Evolutionary conservation across 2,329 filamentous ascomycete species (phyloP), one percentile per base, ranked within the genome.

Genomic region (Claviceps humidiphila): DNA sequence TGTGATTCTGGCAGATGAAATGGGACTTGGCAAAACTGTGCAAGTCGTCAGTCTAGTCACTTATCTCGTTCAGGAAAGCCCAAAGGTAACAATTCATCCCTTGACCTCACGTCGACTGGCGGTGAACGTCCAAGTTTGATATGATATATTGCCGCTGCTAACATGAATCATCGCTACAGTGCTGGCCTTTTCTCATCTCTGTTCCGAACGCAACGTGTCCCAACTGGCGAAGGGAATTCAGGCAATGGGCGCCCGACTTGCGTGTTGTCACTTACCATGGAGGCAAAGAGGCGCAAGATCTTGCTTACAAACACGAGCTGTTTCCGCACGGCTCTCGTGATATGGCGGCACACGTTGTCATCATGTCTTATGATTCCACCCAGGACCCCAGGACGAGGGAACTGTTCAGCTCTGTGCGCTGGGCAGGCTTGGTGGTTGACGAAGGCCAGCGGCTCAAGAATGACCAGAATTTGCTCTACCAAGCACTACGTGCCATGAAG

Each of bases 211-310:
- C 91, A 0, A 98, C 93, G 0, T 95, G 89, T 65, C 81, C 89
- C n/a, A 98, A 98, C 64, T 98, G 93, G 91, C 85, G 91, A 5
- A 83, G 91, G 48, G 93, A 98, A 64, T 89, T 97, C 66, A 94
- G 95, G 70, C 84, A 87, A 58, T 98, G 91, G 91, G 84, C 86
- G 0, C 91, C 91, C 1, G 80, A 80, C 6, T 71, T 97, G 39
- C 82, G 89, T 43, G 89, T 95, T 6, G 89, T 96, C n/a, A 85
- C 89, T 0, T 97, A 93, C 64, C 94, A 94, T 64, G 93, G 93
- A 46, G 85, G 85, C 16, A 77, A 76, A 49, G 76, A 78, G 48
- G 76, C 89, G 16, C 85, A 93, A 58, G 80, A 87, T 40, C 78
- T 95, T 54, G 85, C 88, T 0, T 84, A 85, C 60, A 74, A 85